These are phyloP conservation scores for Asterionellopsis glacialis DNA, from an alignment of 108 stramenopile species.

Conservation along the genomic window DNA sequence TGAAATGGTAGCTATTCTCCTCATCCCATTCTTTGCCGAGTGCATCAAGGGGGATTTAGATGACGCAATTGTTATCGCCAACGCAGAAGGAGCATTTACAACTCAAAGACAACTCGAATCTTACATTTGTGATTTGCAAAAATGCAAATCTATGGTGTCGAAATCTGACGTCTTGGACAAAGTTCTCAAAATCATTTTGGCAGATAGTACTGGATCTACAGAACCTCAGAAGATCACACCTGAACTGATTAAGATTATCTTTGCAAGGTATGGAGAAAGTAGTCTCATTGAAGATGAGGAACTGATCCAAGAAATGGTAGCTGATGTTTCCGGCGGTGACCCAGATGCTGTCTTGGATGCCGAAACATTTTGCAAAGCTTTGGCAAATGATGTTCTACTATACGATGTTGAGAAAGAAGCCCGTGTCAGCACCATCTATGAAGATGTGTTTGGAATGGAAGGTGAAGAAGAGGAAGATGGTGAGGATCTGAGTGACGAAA, in stretches of 20 bases:
- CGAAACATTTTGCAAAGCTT: slow-evolving; percentile 20
- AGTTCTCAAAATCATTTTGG: slow-evolving; percentile 42
- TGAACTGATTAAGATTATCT: slow-evolving; percentile 24
- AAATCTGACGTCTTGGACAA: slow-evolving; percentile 28
- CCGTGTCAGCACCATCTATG: slow-evolving; percentile 8
- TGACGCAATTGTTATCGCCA: too few species aligned
- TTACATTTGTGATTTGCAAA: too few species aligned
- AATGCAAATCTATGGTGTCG: too few species aligned
- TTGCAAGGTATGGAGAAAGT: slow-evolving; percentile 44
- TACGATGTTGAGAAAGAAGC: slow-evolving; percentile 32
- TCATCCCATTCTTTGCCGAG: too few species aligned
- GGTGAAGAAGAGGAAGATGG: too few species aligned
- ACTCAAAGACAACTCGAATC: too few species aligned
- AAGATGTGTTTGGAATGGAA: slow-evolving; percentile 39
- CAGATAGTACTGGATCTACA: slow-evolving; percentile 38
- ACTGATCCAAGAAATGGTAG: slow-evolving; percentile 45
- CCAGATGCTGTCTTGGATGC: slow-evolving; percentile 16
- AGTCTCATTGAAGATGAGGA: slow-evolving; percentile 33
- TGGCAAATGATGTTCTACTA: slow-evolving; percentile 23
- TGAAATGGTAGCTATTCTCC: too few species aligned
- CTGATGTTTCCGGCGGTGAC: slow-evolving; percentile 17
- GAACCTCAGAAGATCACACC: slow-evolving; percentile 20
- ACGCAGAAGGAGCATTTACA: too few species aligned
- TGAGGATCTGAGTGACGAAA: too few species aligned
- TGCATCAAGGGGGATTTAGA: too few species aligned